phyloP scores from a whole-genome alignment of 2,329 filamentous ascomycete species.

The Venturia pyrina region DNA sequence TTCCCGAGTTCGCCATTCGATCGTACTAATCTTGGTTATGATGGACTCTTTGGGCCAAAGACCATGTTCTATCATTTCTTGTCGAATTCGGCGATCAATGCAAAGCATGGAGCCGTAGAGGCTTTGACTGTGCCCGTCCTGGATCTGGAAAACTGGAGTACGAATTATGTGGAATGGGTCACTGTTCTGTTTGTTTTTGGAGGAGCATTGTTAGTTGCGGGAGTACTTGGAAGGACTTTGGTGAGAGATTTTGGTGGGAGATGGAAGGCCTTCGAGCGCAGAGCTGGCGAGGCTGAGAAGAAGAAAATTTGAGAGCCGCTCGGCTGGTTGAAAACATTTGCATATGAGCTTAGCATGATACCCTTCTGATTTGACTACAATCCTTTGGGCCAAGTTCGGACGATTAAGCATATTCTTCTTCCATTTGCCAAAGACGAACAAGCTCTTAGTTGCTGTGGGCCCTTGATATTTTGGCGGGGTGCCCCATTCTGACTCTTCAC shows the following conservation, averaged over 20 bases:
- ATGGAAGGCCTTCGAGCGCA: not conserved
- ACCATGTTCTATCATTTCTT: slow-evolving; percentile 73
- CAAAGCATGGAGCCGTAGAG: slow-evolving; percentile 20
- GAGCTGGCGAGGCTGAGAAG: not conserved
- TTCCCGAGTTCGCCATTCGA: slow-evolving; percentile 79
- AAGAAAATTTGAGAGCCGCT: not conserved
- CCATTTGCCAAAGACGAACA: not conserved
- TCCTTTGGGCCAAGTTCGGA: not conserved
- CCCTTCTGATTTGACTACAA: not conserved
- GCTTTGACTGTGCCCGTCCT: slow-evolving; percentile 33
- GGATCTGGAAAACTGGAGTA: slow-evolving; percentile 22
- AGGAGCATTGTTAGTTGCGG: slow-evolving; percentile 33
- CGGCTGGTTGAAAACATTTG: not conserved
- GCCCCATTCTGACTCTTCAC: not conserved
- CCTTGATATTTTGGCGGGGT: not conserved
- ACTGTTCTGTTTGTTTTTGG: slow-evolving; percentile 32
- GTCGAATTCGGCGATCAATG: slow-evolving; percentile 18
- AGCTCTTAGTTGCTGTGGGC: too few relatives aligned
- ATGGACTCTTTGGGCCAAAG: slow-evolving; percentile 62
- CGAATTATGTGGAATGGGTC: slow-evolving; percentile 29
- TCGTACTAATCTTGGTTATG: slow-evolving; percentile 72
- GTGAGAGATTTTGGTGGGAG: not conserved
- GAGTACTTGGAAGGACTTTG: slow-evolving; percentile 28
- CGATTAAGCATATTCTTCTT: not conserved
- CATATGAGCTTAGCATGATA: not conserved